phyloP scores from a whole-genome alignment of 2,329 filamentous ascomycete genomes.

The Geoglossum cookeanum region DNA sequence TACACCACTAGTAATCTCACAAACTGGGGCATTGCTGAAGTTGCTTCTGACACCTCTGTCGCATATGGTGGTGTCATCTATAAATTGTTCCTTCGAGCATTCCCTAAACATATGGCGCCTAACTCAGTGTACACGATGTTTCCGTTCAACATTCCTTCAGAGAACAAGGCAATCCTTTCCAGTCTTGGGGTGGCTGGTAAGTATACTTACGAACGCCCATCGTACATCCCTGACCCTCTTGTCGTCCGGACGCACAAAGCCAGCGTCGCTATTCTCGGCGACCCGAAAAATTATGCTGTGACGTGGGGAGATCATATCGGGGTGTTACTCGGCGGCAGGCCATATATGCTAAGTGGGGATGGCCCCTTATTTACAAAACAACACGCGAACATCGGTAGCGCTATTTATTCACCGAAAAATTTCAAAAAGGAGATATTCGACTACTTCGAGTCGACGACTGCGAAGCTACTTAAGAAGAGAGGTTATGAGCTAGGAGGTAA shows the following conservation, averaged over 20 bases:
- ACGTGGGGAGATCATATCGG: slow-evolving; percentile 44
- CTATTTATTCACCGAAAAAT: background rate
- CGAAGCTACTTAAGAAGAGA: slow-evolving; percentile 43
- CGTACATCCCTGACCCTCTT: slow-evolving; percentile 29
- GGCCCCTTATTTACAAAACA: slow-evolving; percentile 28
- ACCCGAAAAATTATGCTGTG: slow-evolving; percentile 41
- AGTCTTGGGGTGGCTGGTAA: slow-evolving; percentile 44
- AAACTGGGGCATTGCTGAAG: slow-evolving; percentile 68
- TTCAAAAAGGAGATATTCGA: slow-evolving; percentile 28
- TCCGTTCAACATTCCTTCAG: slow-evolving; percentile 48
- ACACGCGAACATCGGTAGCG: slow-evolving; percentile 27
- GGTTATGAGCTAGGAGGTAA: slow-evolving; percentile 41
- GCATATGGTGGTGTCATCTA: slow-evolving; percentile 74
- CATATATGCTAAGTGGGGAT: slow-evolving; percentile 35
- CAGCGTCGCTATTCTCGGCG: slow-evolving; percentile 41
- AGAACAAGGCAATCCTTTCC: slow-evolving; percentile 52
- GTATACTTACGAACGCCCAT: slow-evolving; percentile 50
- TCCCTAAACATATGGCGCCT: slow-evolving; percentile 58
- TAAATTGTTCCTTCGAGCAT: slow-evolving; percentile 62
- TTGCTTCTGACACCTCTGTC: slow-evolving; percentile 49
- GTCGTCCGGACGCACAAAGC: slow-evolving; percentile 38
- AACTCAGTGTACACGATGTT: slow-evolving; percentile 72
- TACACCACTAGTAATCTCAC: slow-evolving; percentile 57
- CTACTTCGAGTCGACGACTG: slow-evolving; percentile 46
- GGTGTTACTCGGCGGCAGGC: slow-evolving; percentile 38